phyloP scores from a whole-genome alignment of 2,329 filamentous ascomycete species.

The Cercospora beticola region DNA sequence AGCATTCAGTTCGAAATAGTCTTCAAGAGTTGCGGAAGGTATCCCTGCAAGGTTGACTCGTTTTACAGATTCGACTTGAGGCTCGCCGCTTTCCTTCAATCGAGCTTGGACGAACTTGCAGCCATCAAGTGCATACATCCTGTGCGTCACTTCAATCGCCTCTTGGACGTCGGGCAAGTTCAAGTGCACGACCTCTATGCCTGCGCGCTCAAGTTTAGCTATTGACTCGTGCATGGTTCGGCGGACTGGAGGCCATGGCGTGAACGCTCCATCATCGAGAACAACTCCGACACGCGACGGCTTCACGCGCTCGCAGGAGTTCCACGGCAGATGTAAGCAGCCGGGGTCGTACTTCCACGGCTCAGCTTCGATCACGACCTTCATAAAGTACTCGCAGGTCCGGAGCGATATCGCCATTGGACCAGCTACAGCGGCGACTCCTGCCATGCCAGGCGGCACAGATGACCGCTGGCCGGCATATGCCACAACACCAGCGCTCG shows the following conservation, averaged over 20 bases:
- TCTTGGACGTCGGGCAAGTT: conserved; percentile 17
- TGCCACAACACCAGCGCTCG: conserved; percentile 19
- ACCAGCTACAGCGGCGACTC: conserved; percentile 30
- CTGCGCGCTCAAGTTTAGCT: conserved; percentile 41
- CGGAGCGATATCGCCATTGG: conserved; percentile 30
- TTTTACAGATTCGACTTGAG: conserved; percentile 28
- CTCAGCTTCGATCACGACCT: conserved; percentile 29
- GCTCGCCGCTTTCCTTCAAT: conserved; percentile 25
- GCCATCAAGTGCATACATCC: conserved; percentile 26
- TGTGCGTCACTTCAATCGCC: conserved; percentile 20
- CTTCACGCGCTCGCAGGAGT: conserved; percentile 13
- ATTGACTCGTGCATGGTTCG: conserved; percentile 47
- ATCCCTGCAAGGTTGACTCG: conserved; percentile 24
- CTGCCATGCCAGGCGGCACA: conserved; percentile 38
- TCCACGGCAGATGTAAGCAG: conserved; percentile 44
- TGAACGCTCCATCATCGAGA: conserved; percentile 48
- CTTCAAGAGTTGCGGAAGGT: conserved; percentile 17
- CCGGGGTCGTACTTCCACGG: conserved; percentile 45
- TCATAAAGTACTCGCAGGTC: conserved; percentile 29
- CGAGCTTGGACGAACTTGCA: conserved; percentile 16
- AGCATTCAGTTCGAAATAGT: conserved; percentile 17
- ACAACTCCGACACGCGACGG: conserved; percentile 48
- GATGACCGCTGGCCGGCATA: conserved; percentile 37
- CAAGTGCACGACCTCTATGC: conserved; percentile 32
- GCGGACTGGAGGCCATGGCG: conserved; percentile 53